Evolutionary conservation across 2,329 filamentous ascomycete species (phyloP).

Genomic region (Penicillium sp.): DNA sequence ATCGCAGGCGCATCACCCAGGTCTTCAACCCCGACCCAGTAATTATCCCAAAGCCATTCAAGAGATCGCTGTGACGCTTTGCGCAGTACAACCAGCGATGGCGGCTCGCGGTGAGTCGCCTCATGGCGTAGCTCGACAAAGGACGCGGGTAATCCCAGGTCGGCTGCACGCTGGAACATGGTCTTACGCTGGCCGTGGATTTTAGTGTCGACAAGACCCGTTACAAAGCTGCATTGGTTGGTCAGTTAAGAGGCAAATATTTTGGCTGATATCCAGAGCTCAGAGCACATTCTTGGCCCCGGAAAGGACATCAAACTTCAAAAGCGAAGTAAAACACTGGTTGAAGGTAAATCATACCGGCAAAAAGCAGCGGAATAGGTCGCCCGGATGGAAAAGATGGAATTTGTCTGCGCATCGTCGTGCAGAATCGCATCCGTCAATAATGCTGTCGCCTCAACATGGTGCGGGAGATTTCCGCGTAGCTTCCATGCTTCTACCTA

Average conservation of each 20-base stretch:
- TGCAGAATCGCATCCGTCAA: constrained; percentile 45
- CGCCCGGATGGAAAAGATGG: constrained; percentile 43
- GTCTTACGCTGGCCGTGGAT: constrained; percentile 39
- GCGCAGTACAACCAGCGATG: constrained; percentile 67
- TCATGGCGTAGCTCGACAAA: constrained; percentile 89
- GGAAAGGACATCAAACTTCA: not conserved
- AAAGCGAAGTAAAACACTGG: not conserved
- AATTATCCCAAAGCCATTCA: constrained; percentile 82
- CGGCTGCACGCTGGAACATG: constrained; percentile 43
- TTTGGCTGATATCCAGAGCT: not conserved
- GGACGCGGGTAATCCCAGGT: constrained; percentile 50
- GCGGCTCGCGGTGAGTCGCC: constrained; percentile 82
- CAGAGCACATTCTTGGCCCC: not conserved
- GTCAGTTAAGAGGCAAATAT: constrained; percentile 1
- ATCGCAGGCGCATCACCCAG: constrained; percentile 2
- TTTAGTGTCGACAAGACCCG: constrained; percentile 43
- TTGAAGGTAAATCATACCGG: constrained; percentile 28
- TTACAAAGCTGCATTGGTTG: constrained; percentile 37
- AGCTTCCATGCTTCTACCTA: constrained; percentile 45
- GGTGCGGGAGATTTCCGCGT: constrained; percentile 42
- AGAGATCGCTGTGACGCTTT: constrained; percentile 65
- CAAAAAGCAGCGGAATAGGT: constrained; percentile 45
- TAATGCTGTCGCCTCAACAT: constrained; percentile 44
- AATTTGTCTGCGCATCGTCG: constrained; percentile 39
- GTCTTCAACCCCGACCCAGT: constrained; percentile 60